A percentile compares a stretch with the other conserved stretches of the same genome.
Conservation (phyloP, 2,329 filamentous ascomycete genomes). For the Bisporella sp. region DNA sequence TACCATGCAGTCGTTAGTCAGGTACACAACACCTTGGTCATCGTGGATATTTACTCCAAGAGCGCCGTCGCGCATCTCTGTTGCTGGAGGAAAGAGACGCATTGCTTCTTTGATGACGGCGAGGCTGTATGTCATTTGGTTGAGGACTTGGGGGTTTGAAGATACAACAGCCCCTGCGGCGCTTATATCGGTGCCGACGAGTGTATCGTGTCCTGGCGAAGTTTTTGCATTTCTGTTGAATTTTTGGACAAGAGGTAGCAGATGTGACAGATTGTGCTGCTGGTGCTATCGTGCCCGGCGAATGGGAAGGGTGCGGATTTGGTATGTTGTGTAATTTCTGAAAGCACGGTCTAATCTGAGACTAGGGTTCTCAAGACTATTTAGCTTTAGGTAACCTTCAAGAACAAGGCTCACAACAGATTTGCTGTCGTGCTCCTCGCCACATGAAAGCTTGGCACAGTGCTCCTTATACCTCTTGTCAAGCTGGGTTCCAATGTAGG, state of each 20-base stretch:
- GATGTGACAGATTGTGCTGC: constrained; percentile 11
- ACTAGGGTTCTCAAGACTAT: background rate
- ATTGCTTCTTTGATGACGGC: constrained; percentile 20
- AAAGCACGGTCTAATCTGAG: constrained; percentile 7
- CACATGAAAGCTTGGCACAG: background rate
- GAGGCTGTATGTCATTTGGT: constrained; percentile 14
- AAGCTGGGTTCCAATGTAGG: constrained; percentile 9
- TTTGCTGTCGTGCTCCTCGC: constrained; percentile 4
- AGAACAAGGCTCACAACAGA: constrained; percentile 15
- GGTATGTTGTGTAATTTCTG: constrained; percentile 9
- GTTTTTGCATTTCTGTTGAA: constrained; percentile 7
- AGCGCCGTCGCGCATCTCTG: constrained; percentile 9
- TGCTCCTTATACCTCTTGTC: constrained; percentile 5
- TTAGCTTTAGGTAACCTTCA: constrained; percentile 8
- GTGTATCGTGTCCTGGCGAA: constrained; percentile 18
- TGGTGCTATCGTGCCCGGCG: constrained; percentile 18
- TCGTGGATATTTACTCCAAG: constrained; percentile 8
- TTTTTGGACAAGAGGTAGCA: constrained; percentile 16
- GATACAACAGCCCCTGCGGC: constrained; percentile 5
- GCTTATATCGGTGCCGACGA: constrained; percentile 15
- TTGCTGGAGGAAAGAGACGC: constrained; percentile 16
- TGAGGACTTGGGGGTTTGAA: constrained; percentile 12
- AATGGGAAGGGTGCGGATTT: constrained; percentile 14
- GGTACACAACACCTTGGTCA: constrained; percentile 9
- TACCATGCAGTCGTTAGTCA: constrained; percentile 12